A percentile compares a stretch with the other conserved stretches of the same genome.
These are phyloP conservation scores for Lepidium didymum DNA, from an alignment of 345 rosid genomes.

Conservation along the genomic window DNA sequence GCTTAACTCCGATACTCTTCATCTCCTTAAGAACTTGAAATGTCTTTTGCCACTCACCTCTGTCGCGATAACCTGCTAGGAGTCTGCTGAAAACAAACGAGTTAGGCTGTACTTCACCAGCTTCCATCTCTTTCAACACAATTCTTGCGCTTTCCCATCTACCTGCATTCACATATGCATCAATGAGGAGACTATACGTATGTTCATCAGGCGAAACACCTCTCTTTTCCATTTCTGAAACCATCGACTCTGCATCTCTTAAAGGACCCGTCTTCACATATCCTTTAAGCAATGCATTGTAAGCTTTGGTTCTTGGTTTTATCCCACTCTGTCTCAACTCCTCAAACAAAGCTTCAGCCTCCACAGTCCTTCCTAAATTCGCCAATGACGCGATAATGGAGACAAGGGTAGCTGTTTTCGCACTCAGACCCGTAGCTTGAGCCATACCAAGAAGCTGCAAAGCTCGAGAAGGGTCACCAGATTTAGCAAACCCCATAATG, in stretches of 20 bases:
- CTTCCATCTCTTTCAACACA: slow-evolving; percentile 94
- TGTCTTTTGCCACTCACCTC: slow-evolving; percentile 92
- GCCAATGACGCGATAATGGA: slow-evolving; percentile 60
- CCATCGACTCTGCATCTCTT: slow-evolving; percentile 71
- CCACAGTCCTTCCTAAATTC: slow-evolving; percentile 50
- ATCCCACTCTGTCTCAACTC: slow-evolving; percentile 77
- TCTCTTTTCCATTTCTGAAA: slow-evolving; percentile 81
- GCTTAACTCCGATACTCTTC: slow-evolving; percentile 72
- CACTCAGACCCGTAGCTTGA: slow-evolving; percentile 65
- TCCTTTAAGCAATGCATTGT: slow-evolving; percentile 80
- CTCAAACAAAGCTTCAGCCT: slow-evolving; percentile 94
- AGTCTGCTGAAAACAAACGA: slow-evolving; percentile 77
- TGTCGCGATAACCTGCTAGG: slow-evolving; percentile 71
- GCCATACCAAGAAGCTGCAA: slow-evolving; percentile 62
- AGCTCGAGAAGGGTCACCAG: slow-evolving; percentile 65
- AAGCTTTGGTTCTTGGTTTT: slow-evolving; percentile 70
- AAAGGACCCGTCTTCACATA: slow-evolving; percentile 68
- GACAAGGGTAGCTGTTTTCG: slow-evolving; percentile 54
- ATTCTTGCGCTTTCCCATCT: slow-evolving; percentile 96
- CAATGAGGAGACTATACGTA: slow-evolving; percentile 75
- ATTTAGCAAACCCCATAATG: slow-evolving; percentile 75
- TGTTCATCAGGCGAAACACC: slow-evolving; percentile 84
- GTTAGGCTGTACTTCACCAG: slow-evolving; percentile 56
- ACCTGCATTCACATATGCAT: slow-evolving; percentile 83
- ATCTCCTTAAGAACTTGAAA: slow-evolving; percentile 91